These are phyloP conservation scores for Chlamydomonas incerta DNA, from an alignment of 139 green algal genomes.

Conservation along the genomic window DNA sequence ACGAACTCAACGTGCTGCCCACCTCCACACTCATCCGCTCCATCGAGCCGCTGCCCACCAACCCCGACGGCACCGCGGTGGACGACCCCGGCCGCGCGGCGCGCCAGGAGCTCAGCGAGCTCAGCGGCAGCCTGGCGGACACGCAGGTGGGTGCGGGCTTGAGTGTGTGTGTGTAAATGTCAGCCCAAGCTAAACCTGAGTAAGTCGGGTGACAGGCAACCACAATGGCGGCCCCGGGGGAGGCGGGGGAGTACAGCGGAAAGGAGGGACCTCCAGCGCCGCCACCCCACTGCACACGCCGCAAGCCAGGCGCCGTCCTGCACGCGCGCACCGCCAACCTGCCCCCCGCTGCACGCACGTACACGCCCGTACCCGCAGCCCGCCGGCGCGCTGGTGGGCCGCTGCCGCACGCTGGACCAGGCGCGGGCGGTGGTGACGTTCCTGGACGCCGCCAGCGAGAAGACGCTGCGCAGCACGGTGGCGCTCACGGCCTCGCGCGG, in stretches of 20 bases:
- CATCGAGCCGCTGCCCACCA: slow-evolving; percentile 73
- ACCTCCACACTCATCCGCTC: slow-evolving; percentile 72
- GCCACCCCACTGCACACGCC: too few relatives aligned
- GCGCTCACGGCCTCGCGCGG: slow-evolving; percentile 94
- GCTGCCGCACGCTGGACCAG: slow-evolving; percentile 77
- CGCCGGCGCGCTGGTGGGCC: slow-evolving; percentile 55
- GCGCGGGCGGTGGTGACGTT: slow-evolving; percentile 95
- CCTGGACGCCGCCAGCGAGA: slow-evolving; percentile 95
- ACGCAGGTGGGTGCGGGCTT: slow-evolving; percentile 68
- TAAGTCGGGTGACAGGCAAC: too few relatives aligned
- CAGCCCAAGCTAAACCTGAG: too few relatives aligned
- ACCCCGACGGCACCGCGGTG: slow-evolving; percentile 64
- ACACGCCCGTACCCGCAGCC: too few relatives aligned
- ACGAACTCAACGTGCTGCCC: slow-evolving; percentile 99
- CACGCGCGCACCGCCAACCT: too few relatives aligned
- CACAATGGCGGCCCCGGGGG: too few relatives aligned
- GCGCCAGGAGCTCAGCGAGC: slow-evolving; percentile 84
- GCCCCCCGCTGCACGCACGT: too few relatives aligned
- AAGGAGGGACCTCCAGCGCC: too few relatives aligned
- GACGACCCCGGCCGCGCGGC: slow-evolving; percentile 59
- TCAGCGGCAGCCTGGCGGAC: slow-evolving; percentile 83
- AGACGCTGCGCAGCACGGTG: slow-evolving; percentile 95
- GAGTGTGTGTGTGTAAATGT: too few relatives aligned
- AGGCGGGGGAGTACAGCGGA: too few relatives aligned
- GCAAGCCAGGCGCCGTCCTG: too few relatives aligned